These are phyloP conservation scores for Yamadazyma phyllophila DNA, from an alignment of 805 yeast species.

Conservation along the genomic window DNA sequence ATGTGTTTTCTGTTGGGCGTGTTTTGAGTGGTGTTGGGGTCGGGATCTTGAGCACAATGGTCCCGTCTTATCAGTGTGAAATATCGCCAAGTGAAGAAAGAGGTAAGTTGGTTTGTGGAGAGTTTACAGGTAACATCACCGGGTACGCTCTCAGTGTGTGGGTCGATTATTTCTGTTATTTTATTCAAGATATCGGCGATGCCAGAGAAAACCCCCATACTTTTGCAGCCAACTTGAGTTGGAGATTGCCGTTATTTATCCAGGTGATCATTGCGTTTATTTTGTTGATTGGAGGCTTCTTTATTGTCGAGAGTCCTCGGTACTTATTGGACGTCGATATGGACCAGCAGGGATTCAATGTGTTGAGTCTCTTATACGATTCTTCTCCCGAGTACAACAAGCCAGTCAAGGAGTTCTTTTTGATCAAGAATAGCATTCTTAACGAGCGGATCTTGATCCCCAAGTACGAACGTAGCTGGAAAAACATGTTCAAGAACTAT, in stretches of 20 bases:
- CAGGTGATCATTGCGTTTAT: slow-evolving; percentile 74
- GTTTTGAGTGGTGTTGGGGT: slow-evolving; percentile 83
- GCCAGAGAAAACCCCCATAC: slow-evolving; percentile 33
- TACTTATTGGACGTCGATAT: slow-evolving; percentile 84
- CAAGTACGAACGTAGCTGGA: slow-evolving; percentile 40
- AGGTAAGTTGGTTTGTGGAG: slow-evolving; percentile 82
- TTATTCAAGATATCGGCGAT: slow-evolving; percentile 50
- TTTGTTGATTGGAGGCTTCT: slow-evolving; percentile 68
- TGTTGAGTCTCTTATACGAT: slow-evolving; percentile 24
- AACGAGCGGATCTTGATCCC: slow-evolving; percentile 38
- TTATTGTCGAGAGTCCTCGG: slow-evolving; percentile 85
- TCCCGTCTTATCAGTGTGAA: slow-evolving; percentile 86
- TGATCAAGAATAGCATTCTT: slow-evolving; percentile 46
- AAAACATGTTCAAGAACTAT: slow-evolving; percentile 40
- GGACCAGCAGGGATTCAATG: slow-evolving; percentile 52
- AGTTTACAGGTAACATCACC: slow-evolving; percentile 79
- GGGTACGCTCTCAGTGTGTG: slow-evolving; percentile 85
- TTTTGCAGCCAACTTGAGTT: slow-evolving; percentile 47
- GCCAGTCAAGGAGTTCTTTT: slow-evolving; percentile 43
- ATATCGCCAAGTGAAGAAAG: slow-evolving; percentile 84
- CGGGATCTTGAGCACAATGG: slow-evolving; percentile 78
- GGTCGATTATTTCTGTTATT: slow-evolving; percentile 79
- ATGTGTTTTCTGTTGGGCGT: slow-evolving; percentile 67
- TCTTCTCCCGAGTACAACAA: slow-evolving; percentile 29
- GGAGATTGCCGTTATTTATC: slow-evolving; percentile 77